Base-by-base conservation (phyloP, 2,329 filamentous ascomycete species). In the Lecanosticta acicola region DNA sequence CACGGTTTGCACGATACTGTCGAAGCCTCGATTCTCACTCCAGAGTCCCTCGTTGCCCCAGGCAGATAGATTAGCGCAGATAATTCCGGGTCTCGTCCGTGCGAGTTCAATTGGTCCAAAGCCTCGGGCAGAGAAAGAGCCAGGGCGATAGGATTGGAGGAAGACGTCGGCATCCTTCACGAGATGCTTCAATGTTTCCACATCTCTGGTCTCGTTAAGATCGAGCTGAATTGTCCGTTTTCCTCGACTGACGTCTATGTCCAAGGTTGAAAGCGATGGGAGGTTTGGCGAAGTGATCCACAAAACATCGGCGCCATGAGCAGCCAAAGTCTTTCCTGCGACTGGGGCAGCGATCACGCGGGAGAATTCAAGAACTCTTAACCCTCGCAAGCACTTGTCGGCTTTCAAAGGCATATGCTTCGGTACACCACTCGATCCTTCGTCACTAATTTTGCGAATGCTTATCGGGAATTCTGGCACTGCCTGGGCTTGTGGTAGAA, bases 1-100 rank as follows among this genome's bases (percentile, higher is more conserved):
- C 44, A 71, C 76, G 5, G 76, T 76, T 59, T 81, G 77, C 0
- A 77, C 71, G 3, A 76, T 64, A 0, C 75, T 78, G 51, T 80
- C 78, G 43, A 77, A 80, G 0, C 78, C 77, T 2, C 78, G 66
- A 2, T 71, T 63, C 0, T 55, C 46, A 0, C 59, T 51, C 73
- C 73, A 77, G 0, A 73, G 73, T 0, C 76, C 75, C 0, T 60
- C 45, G 0, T 70, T 65, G 0, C 75, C 76, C 47, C 74, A 81
- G 0, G 78, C 76, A 1, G 74, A 77, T 17, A 81, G 53, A 40
- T 70, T 78, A 2, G 75, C 77, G 4, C 69, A 63, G 19, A 80
- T 66, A 10, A 80, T 65, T 1, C 63, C 64, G 0, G 73, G 68
- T 18, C 73, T 74, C 3, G 66, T 39, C 17, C 57, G 51, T 1